phyloP scores from a whole-genome alignment of 371 early-diverging fungal species.

The Sporodiniella umbellata region DNA sequence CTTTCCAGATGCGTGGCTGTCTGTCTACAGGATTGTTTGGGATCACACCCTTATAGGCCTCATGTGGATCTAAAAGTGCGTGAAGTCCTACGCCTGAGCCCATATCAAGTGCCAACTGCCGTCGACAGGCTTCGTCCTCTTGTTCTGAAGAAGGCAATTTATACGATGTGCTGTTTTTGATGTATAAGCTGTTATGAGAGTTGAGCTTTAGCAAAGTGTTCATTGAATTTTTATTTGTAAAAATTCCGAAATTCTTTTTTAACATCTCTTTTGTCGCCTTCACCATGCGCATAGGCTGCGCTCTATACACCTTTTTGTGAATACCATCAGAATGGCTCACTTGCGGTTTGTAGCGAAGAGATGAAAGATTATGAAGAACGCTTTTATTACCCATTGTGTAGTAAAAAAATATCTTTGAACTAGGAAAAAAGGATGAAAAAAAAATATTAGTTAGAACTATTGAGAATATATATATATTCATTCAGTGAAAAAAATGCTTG shows the following conservation, averaged over 20 bases:
- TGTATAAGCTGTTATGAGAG: slow-evolving; percentile 1
- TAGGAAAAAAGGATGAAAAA: background rate
- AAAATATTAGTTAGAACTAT: slow-evolving; percentile 4
- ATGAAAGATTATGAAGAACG: slow-evolving; percentile 1
- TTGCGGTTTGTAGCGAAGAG: slow-evolving; percentile 7
- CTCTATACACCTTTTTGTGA: slow-evolving; percentile 8
- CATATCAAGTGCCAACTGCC: background rate
- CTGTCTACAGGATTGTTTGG: slow-evolving; percentile 10
- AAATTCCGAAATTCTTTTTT: slow-evolving; percentile 16
- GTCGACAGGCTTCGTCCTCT: slow-evolving; percentile 9
- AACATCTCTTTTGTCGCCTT: slow-evolving; percentile 14
- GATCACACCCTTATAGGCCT: slow-evolving; percentile 6
- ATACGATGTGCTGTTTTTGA: background rate
- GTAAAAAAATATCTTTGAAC: background rate
- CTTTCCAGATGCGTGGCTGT: slow-evolving; percentile 24
- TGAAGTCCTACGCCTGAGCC: background rate
- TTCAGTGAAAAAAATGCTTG: slow-evolving; percentile 1
- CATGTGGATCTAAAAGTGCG: background rate
- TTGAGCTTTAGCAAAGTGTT: slow-evolving; percentile 7
- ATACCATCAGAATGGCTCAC: slow-evolving; percentile 8
- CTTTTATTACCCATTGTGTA: slow-evolving; percentile 20
- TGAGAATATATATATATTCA: background rate
- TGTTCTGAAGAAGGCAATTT: slow-evolving; percentile 4
- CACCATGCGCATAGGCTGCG: slow-evolving; percentile 14
- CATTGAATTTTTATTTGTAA: slow-evolving; percentile 7